Conservation (phyloP, 805 yeast species). For the Ogataea degrootiae region DNA sequence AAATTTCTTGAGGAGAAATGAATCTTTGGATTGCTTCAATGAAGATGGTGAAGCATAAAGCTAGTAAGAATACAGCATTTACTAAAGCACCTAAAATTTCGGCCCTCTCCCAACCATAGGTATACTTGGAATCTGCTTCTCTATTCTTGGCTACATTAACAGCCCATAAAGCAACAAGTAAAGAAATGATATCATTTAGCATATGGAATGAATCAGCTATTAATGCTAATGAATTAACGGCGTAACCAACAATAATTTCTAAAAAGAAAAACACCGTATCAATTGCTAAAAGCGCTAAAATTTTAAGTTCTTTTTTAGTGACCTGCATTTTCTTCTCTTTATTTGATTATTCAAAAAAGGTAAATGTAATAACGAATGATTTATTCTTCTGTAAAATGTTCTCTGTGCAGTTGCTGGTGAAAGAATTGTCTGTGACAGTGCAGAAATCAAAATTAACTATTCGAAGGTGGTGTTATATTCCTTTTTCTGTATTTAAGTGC, state of each 20-base stretch:
- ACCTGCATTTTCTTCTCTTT: conserved; percentile 10
- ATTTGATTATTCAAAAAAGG: not conserved
- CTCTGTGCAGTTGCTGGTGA: too few relatives aligned
- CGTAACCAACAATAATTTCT: conserved; percentile 81
- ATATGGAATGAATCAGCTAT: conserved; percentile 97
- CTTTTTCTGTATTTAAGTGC: too few relatives aligned
- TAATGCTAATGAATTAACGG: conserved; percentile 90
- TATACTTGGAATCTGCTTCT: conserved; percentile 81
- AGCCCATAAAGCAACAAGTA: conserved; percentile 93
- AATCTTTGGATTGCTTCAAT: conserved; percentile 92
- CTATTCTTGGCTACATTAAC: conserved; percentile 80
- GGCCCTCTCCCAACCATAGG: conserved; percentile 98
- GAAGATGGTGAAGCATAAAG: conserved; percentile 85
- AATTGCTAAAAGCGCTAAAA: conserved; percentile 61
- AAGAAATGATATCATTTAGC: conserved; percentile 90
- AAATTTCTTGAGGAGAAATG: conserved; percentile 70
- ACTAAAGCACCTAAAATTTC: conserved; percentile 93
- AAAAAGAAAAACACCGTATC: conserved; percentile 82
- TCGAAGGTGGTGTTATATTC: too few relatives aligned
- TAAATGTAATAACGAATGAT: not conserved
- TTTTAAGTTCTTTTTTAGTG: conserved; percentile 59
- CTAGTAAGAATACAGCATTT: conserved; percentile 88
- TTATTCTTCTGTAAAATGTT: not conserved
- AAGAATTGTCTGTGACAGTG: too few relatives aligned
- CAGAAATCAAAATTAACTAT: too few relatives aligned